Conservation (phyloP, 148 eudicot species). For the Persicaria maculosa region DNA sequence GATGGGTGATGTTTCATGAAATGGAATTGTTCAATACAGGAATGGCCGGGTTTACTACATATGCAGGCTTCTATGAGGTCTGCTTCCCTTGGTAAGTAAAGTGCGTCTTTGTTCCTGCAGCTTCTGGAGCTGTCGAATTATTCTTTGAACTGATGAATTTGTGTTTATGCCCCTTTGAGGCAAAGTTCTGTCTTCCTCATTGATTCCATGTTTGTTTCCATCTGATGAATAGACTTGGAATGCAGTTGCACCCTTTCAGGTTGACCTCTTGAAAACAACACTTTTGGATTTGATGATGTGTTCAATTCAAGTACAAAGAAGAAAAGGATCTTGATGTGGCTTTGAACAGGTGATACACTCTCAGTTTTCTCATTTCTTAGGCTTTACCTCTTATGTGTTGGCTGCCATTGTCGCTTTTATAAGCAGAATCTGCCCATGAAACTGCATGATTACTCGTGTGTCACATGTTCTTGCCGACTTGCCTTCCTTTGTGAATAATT, state of each 20-base stretch:
- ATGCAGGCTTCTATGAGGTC: slow-evolving; percentile 80
- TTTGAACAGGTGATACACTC: slow-evolving; percentile 44
- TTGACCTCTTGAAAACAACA: slow-evolving; percentile 64
- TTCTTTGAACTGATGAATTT: neutral
- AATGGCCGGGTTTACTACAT: slow-evolving; percentile 95
- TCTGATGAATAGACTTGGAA: neutral
- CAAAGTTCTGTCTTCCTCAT: neutral
- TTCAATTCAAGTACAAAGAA: slow-evolving; percentile 71
- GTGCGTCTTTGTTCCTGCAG: slow-evolving; percentile 79
- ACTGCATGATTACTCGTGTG: too few relatives aligned
- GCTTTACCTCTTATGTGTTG: neutral
- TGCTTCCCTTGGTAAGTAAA: slow-evolving; percentile 73
- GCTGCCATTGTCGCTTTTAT: too few relatives aligned
- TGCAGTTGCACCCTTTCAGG: slow-evolving; percentile 27
- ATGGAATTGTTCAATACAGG: slow-evolving; percentile 34
- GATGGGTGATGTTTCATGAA: neutral
- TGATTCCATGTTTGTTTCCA: neutral
- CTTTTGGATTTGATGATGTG: slow-evolving; percentile 71
- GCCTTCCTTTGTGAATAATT: too few relatives aligned
- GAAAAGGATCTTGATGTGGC: slow-evolving; percentile 70
- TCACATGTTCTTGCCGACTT: too few relatives aligned
- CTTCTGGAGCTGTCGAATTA: slow-evolving; percentile 75
- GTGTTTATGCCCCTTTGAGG: neutral
- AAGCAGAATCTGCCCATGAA: too few relatives aligned
- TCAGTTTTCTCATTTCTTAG: neutral